Conservation (phyloP, 2,329 filamentous ascomycete species). For the Phoma sp. region DNA sequence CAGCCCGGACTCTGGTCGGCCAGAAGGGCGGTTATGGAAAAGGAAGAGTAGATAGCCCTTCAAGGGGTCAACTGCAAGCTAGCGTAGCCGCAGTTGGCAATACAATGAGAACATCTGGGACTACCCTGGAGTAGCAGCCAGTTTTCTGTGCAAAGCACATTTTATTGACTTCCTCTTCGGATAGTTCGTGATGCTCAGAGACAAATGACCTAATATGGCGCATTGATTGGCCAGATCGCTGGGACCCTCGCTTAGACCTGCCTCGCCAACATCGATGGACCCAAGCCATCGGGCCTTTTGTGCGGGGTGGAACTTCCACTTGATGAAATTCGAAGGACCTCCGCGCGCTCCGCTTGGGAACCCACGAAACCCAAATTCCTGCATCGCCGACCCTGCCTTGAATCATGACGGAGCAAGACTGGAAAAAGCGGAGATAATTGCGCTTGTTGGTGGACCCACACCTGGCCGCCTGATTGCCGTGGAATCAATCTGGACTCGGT, state of each 20-base stretch:
- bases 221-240: conserved; percentile 5
- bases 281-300: background rate
- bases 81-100: background rate
- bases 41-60: conserved; percentile 6
- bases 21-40: background rate
- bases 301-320: conserved; percentile 9
- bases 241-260: conserved; percentile 3
- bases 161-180: background rate
- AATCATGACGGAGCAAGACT: background rate
- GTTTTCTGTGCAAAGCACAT: conserved; percentile 2
- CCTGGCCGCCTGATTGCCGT: too few relatives aligned
- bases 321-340: background rate
- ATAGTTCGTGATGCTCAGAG: background rate
- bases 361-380: conserved; percentile 1
- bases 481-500: too few relatives aligned
- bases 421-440: too few relatives aligned
- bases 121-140: background rate
- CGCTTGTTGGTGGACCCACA: too few relatives aligned
- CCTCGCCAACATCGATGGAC: background rate
- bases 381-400: background rate
- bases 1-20: background rate
- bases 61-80: background rate
- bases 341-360: background rate
- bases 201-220: background rate
- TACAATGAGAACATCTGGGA: background rate